Conservation (phyloP, 2,329 filamentous ascomycete species). For the Nemania diffusa region DNA sequence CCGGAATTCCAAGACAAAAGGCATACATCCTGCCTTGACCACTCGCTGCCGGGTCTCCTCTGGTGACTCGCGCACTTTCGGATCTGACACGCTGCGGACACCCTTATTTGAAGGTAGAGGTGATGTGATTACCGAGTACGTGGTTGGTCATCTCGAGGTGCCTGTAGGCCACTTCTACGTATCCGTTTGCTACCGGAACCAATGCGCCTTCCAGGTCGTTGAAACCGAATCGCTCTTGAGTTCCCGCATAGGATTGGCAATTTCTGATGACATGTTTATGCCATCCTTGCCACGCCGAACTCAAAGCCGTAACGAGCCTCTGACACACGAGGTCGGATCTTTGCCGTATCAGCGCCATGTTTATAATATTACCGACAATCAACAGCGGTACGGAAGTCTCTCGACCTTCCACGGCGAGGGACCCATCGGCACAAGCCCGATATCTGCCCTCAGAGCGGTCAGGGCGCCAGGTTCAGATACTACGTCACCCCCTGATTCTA, state of each 20-base stretch:
- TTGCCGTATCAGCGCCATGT: constrained; percentile 71
- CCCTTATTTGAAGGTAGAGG: constrained; percentile 73
- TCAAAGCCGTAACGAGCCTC: constrained; percentile 52
- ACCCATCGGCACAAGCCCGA: constrained; percentile 81
- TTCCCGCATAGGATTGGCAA: constrained; percentile 85
- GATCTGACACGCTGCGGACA: constrained; percentile 75
- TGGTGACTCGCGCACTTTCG: constrained; percentile 64
- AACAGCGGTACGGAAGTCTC: constrained; percentile 87
- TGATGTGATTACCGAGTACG: constrained; percentile 77
- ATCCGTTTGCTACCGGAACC: constrained; percentile 83
- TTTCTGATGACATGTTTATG: constrained; percentile 87
- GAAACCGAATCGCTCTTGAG: constrained; percentile 91
- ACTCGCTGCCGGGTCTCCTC: constrained; percentile 83
- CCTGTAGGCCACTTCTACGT: constrained; percentile 86
- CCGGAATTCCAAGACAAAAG: constrained; percentile 77
- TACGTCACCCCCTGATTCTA: constrained; percentile 66
- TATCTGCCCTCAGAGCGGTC: constrained; percentile 81
- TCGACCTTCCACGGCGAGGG: constrained; percentile 90
- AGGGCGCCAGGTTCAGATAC: constrained; percentile 69
- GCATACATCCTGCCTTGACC: constrained; percentile 72
- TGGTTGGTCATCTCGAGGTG: constrained; percentile 85
- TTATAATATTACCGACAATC: constrained; percentile 65
- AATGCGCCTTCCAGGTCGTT: constrained; percentile 90
- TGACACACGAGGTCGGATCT: constrained; percentile 73
- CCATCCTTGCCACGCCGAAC: constrained; percentile 75